phyloP scores from a whole-genome alignment of 2,329 filamentous ascomycete species.

The Aspergillus piperis region DNA sequence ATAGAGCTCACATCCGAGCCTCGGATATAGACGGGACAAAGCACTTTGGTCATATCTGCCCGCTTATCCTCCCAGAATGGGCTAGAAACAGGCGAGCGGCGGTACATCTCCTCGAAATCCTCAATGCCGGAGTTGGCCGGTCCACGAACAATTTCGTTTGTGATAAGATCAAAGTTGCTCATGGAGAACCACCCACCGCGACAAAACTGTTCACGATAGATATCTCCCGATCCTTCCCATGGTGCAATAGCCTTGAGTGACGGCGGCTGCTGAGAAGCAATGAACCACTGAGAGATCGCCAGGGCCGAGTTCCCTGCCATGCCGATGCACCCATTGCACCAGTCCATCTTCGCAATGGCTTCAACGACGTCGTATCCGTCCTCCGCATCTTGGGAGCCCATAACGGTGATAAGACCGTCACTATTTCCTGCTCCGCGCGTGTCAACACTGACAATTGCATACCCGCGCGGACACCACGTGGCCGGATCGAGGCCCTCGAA shows the following conservation, averaged over 20 bases:
- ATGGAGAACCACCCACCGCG: slow-evolving; percentile 45
- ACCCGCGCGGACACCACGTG: slow-evolving; percentile 34
- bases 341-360: slow-evolving; percentile 42
- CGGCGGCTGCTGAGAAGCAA: slow-evolving; percentile 46
- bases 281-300: slow-evolving; percentile 47
- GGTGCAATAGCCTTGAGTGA: slow-evolving; percentile 48
- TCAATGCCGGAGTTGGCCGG: slow-evolving; percentile 37
- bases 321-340: slow-evolving; percentile 49
- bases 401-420: slow-evolving; percentile 41
- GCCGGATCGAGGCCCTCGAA: slow-evolving; percentile 49
- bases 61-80: slow-evolving; percentile 44
- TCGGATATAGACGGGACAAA: slow-evolving; percentile 39
- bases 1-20: slow-evolving; percentile 36
- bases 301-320: slow-evolving; percentile 50
- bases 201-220: slow-evolving; percentile 51
- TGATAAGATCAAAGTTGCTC: slow-evolving; percentile 47
- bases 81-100: slow-evolving; percentile 35
- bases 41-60: slow-evolving; percentile 38
- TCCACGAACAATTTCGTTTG: slow-evolving; percentile 40
- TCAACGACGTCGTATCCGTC: slow-evolving; percentile 52
- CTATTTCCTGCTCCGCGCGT: slow-evolving; percentile 36
- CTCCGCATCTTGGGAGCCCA: slow-evolving; percentile 48
- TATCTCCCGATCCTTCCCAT: slow-evolving; percentile 51
- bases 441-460: slow-evolving; percentile 40
- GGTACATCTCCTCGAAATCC: slow-evolving; percentile 47